Percentiles rank a stretch among this genome's conserved stretches.
Conservation (phyloP, 1,284 basidiomycete genomes). For the Takashimella tepidaria region DNA sequence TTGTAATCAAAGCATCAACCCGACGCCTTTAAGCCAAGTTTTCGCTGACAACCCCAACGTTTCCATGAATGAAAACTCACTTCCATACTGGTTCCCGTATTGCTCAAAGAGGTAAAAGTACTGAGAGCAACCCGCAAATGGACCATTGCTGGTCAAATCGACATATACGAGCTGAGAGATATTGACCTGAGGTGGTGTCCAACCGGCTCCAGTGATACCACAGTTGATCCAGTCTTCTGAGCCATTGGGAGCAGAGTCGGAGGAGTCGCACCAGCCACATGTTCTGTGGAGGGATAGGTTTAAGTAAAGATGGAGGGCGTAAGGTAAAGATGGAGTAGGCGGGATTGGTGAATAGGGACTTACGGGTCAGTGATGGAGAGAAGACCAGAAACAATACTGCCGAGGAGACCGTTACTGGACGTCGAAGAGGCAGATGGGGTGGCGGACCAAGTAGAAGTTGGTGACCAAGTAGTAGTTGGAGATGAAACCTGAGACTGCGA, state of each 20-base stretch:
- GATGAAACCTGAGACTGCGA: background rate
- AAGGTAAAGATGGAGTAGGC: too few relatives aligned
- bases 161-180: constrained; percentile 54
- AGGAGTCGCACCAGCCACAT: constrained; percentile 34
- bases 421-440: background rate
- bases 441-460: background rate
- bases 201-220: constrained; percentile 53
- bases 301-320: too few relatives aligned
- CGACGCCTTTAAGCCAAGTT: background rate
- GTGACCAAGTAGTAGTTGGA: background rate
- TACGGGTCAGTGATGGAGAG: background rate
- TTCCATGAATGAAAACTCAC: constrained; percentile 41
- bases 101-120: constrained; percentile 61
- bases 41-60: background rate
- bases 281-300: constrained; percentile 18
- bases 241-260: constrained; percentile 62
- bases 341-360: background rate
- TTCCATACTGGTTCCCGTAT: constrained; percentile 55
- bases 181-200: constrained; percentile 48
- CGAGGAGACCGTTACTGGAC: background rate
- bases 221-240: constrained; percentile 72
- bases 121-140: constrained; percentile 59
- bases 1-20: background rate
- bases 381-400: background rate
- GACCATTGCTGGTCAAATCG: constrained; percentile 55